Percentiles rank a stretch among this genome's conserved stretches.
These are phyloP conservation scores for Yarrowia alimentaria DNA, from an alignment of 805 yeast species.

Conservation along the genomic window DNA sequence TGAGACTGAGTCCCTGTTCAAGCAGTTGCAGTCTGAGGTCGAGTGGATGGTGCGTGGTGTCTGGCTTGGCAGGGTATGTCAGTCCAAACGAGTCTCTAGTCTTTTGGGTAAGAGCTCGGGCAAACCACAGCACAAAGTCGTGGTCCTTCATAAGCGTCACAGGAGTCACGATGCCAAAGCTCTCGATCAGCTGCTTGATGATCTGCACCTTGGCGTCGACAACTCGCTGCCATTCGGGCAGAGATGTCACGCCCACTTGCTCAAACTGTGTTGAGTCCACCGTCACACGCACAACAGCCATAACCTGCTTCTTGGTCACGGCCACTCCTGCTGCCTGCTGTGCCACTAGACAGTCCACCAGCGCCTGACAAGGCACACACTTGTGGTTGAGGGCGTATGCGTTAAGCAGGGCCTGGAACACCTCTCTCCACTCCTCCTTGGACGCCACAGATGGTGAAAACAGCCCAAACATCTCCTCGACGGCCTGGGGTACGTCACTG, in stretches of 20 bases:
- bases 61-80: conserved; percentile 18
- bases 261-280: conserved; percentile 10
- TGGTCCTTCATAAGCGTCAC: not conserved
- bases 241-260: not conserved
- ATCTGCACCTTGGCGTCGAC: conserved; percentile 14
- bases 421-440: conserved; percentile 1
- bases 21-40: not conserved
- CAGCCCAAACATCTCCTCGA: conserved; percentile 2
- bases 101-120: conserved; percentile 15
- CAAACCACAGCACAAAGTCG: not conserved
- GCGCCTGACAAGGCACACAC: conserved; percentile 32
- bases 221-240: conserved; percentile 6
- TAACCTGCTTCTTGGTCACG: conserved; percentile 36
- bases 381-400: conserved; percentile 4
- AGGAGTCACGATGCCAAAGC: not conserved
- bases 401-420: not conserved
- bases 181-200: conserved; percentile 7
- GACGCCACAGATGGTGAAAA: conserved; percentile 1
- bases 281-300: conserved; percentile 30
- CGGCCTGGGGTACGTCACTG: conserved; percentile 13
- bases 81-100: conserved; percentile 37
- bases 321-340: conserved; percentile 40
- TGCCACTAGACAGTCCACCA: conserved; percentile 34
- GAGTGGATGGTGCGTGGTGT: conserved; percentile 24
- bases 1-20: not conserved